A percentile compares a stretch with the other conserved stretches of the same genome.
These are phyloP conservation scores for Babesia sp. DNA, from an alignment of 169 alveolate species.

Conservation along the genomic window DNA sequence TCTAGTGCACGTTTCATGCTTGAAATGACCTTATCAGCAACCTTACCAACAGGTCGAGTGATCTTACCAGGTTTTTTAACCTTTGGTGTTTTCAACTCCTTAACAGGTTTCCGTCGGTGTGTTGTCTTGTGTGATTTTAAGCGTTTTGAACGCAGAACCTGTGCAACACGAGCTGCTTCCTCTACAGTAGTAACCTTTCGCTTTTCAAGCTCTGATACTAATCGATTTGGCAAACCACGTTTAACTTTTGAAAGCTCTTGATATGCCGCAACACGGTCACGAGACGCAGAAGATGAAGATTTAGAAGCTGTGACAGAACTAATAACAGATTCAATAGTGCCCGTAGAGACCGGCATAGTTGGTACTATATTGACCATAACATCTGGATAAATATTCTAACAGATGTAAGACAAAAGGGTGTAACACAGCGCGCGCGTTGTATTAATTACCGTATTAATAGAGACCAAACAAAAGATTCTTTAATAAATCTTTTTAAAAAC, in stretches of 20 bases:
- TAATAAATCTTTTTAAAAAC: too few relatives aligned
- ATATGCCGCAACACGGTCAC: conserved; percentile 25
- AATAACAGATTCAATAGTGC: conserved; percentile 93
- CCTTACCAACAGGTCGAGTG: conserved; percentile 21
- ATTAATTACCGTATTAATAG: too few relatives aligned
- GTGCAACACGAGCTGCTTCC: conserved; percentile 33
- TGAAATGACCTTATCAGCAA: conserved; percentile 10
- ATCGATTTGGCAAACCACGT: conserved; percentile 23
- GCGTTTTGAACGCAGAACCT: conserved; percentile 12
- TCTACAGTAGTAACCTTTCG: conserved; percentile 29
- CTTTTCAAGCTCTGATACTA: conserved; percentile 15
- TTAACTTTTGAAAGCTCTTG: conserved; percentile 27
- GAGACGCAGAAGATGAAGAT: neutral
- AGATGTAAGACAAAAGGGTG: too few relatives aligned
- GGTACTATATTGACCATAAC: neutral
- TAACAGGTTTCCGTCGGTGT: neutral
- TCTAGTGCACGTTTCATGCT: conserved; percentile 11
- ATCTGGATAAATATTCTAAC: too few relatives aligned
- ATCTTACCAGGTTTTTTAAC: conserved; percentile 7
- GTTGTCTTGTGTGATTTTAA: conserved; percentile 9
- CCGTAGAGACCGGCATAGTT: neutral
- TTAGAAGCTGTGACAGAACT: conserved; percentile 95
- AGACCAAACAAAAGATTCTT: too few relatives aligned
- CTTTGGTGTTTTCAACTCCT: neutral
- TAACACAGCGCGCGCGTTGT: neutral